Base-by-base conservation (phyloP, 2,329 filamentous ascomycete genomes). In the Colletotrichum tofieldiae region DNA sequence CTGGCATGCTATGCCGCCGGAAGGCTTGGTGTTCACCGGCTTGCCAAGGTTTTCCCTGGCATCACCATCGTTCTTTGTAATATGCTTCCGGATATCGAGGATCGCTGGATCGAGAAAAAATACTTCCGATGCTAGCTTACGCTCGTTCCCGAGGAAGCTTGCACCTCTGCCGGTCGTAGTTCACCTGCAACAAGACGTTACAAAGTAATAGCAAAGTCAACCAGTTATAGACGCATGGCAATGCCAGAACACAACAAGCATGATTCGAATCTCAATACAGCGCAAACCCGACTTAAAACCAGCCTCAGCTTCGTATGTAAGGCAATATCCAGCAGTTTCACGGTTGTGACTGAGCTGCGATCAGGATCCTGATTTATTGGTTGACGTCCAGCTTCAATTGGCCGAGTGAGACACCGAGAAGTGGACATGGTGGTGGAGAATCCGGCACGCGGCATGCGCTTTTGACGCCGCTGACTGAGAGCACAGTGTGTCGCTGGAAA, bases 1-100 rank as follows among this genome's bases (percentile, higher is more conserved):
- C 92, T 98, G 80, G 95, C 97, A 49, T 98, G 96, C 4, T 98
- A 97, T 80, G 93, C 94, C 75, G 96, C 95, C 4, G 96, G 96
- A 11, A 91, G 91, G 75, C 90, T 94, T 76, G 96, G 95, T 0
- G 81, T 98, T 73, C 94, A 96, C 79, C 88, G 96, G 74, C 84
- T 99, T 77, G 93, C 94, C 73, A 94, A 92, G 69, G 96, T 98
- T 3, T 99, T 96, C 78, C 95, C 96, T 0, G 91, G 92, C 5
- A 92, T 98, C 60, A 93, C 92, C 64, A 93, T 98, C 23, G 94
- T 98, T 23, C 92, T 98, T 37, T 94, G 94, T 75, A 92, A 92
- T 73, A 88, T 98, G 77, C 91, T 95, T 37, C 90, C 92, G 67
- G 94, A 97, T 76, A 90, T 93, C 73, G 94, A 98, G 82, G 91